These are phyloP conservation scores for Bretschneidera sinensis DNA, from an alignment of 345 rosid genomes.

Conservation along the genomic window DNA sequence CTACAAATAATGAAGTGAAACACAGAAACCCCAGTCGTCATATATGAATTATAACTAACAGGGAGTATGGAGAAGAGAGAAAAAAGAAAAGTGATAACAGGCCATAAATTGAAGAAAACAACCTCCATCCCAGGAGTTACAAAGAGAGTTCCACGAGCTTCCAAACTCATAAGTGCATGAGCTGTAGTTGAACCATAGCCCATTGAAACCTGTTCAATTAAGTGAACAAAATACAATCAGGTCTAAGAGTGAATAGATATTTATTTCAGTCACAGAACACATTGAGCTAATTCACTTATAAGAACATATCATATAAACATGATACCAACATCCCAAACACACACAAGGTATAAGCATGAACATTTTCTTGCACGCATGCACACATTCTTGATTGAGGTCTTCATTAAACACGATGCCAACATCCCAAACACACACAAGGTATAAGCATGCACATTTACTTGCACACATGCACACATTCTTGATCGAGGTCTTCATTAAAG, in stretches of 20 bases:
- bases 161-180: constrained; percentile 84
- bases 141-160: constrained; percentile 92
- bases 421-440: too few relatives aligned
- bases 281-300: background rate
- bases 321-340: background rate
- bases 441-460: background rate
- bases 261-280: background rate
- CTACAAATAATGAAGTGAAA: background rate
- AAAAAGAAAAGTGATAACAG: background rate
- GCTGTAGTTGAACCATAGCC: constrained; percentile 82
- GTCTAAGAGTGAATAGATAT: constrained; percentile 2
- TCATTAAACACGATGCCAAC: background rate
- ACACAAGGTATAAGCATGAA: too few relatives aligned
- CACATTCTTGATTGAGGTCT: background rate
- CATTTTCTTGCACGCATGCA: background rate
- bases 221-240: constrained; percentile 7
- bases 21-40: background rate
- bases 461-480: background rate
- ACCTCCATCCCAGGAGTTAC: constrained; percentile 90
- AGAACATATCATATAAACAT: background rate
- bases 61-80: background rate
- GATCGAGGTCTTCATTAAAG: background rate
- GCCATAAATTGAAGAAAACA: constrained; percentile 11
- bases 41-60: background rate
- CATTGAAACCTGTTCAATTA: constrained; percentile 75